Conservation (phyloP, 2,329 filamentous ascomycete genomes). For the Fusarium sp. region DNA sequence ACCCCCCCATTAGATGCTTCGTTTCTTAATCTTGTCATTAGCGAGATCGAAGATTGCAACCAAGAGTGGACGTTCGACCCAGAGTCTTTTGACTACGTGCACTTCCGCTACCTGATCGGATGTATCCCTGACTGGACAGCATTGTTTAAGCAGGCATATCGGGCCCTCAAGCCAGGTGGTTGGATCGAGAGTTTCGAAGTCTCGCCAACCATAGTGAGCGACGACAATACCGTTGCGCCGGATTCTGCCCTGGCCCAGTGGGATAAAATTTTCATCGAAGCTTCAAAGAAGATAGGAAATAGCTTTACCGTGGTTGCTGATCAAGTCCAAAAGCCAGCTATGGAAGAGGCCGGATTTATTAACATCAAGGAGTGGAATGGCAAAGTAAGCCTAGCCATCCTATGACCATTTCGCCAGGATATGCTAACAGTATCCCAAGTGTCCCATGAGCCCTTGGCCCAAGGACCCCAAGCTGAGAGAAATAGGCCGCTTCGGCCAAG, state of each 20-base stretch:
- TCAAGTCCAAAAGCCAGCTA: not conserved
- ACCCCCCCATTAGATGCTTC: not conserved
- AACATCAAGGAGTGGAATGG: not conserved
- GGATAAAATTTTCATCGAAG: not conserved
- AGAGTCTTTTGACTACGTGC: not conserved
- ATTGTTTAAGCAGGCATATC: not conserved
- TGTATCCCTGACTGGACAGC: constrained; percentile 1
- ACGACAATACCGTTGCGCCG: not conserved
- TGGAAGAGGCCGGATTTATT: constrained; percentile 1
- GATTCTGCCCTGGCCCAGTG: not conserved
- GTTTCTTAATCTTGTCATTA: not conserved
- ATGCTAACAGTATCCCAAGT: not conserved
- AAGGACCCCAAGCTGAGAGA: not conserved
- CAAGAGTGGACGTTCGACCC: not conserved
- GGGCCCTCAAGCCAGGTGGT: not conserved
- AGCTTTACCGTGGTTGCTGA: not conserved
- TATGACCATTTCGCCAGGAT: not conserved
- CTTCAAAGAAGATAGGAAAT: not conserved
- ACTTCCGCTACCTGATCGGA: not conserved
- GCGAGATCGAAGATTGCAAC: constrained; percentile 6
- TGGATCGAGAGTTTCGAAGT: not conserved
- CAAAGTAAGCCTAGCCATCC: not conserved
- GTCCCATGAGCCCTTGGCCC: not conserved
- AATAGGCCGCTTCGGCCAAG: not conserved
- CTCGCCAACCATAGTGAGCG: not conserved